Conservation (phyloP, 2,329 filamentous ascomycete genomes). For the Thelonectria discophora region DNA sequence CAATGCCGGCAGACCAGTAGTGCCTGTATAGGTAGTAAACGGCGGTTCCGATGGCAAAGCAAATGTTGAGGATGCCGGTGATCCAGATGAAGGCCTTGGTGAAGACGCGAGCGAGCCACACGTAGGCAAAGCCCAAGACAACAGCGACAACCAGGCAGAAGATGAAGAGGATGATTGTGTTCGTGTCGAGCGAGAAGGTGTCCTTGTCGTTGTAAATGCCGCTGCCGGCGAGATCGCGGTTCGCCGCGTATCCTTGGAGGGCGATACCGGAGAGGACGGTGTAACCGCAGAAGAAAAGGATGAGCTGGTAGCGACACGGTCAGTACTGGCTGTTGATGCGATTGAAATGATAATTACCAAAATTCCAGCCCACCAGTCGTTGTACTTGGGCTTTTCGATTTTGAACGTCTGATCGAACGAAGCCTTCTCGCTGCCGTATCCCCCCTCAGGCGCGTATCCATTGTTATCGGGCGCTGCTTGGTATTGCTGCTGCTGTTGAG, state of each 20-base stretch:
- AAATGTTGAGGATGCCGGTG: conserved; percentile 87
- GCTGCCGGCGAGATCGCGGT: conserved; percentile 69
- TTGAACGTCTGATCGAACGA: conserved; percentile 85
- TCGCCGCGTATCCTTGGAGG: conserved; percentile 76
- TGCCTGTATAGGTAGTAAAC: conserved; percentile 82
- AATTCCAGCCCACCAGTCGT: conserved; percentile 89
- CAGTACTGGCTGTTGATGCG: background rate
- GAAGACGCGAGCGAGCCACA: conserved; percentile 77
- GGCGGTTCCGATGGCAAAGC: conserved; percentile 84
- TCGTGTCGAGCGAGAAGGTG: conserved; percentile 75
- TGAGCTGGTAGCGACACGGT: conserved; percentile 59
- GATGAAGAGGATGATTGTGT: conserved; percentile 85
- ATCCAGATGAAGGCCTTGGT: conserved; percentile 94
- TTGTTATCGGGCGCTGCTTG: conserved; percentile 38
- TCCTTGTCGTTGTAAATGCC: conserved; percentile 78
- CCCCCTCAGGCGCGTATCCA: conserved; percentile 49
- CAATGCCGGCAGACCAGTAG: conserved; percentile 86
- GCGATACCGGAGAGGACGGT: conserved; percentile 78
- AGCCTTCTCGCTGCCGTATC: conserved; percentile 56
- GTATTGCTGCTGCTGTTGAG: conserved; percentile 43
- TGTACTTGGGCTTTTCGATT: conserved; percentile 83
- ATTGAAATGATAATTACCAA: conserved; percentile 59
- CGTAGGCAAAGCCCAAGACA: conserved; percentile 79
- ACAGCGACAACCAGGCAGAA: conserved; percentile 80
- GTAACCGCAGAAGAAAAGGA: conserved; percentile 77